phyloP scores from a whole-genome alignment of 2,329 filamentous ascomycete species.

The Claviceps lovelessii region DNA sequence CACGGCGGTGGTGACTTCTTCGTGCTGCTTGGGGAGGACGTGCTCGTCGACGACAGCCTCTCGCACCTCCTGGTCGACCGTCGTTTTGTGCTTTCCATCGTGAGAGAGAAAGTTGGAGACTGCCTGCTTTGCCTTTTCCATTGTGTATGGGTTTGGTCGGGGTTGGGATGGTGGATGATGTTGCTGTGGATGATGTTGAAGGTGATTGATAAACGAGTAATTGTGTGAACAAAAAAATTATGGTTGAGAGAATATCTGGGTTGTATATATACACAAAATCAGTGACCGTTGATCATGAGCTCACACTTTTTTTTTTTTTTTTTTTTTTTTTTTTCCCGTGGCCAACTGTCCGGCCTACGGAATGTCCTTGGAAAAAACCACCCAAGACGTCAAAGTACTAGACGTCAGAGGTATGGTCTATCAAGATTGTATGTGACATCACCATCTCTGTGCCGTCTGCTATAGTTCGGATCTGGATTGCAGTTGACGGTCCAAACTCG shows the following conservation, averaged over 20 bases:
- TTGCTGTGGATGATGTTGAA: neutral
- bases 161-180: neutral
- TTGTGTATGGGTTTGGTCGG: constrained; percentile 13
- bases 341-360: too few relatives aligned
- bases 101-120: constrained; percentile 46
- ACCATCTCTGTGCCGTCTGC: neutral
- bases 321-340: too few relatives aligned
- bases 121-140: constrained; percentile 52
- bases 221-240: neutral
- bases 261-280: neutral
- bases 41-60: constrained; percentile 47
- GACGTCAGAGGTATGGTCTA: neutral
- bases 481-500: neutral
- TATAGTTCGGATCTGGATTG: neutral
- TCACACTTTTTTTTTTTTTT: too few relatives aligned
- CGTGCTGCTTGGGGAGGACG: constrained; percentile 44
- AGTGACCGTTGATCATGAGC: neutral
- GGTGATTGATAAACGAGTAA: neutral
- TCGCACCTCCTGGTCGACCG: constrained; percentile 50
- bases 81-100: constrained; percentile 54
- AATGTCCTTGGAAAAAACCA: too few relatives aligned
- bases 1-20: constrained; percentile 46
- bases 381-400: neutral
- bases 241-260: neutral
- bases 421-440: neutral